Percentiles rank a stretch among this genome's conserved stretches.
Evolutionary conservation across 148 eudicot species (phyloP).

Genomic region (Diospyros lotus): DNA sequence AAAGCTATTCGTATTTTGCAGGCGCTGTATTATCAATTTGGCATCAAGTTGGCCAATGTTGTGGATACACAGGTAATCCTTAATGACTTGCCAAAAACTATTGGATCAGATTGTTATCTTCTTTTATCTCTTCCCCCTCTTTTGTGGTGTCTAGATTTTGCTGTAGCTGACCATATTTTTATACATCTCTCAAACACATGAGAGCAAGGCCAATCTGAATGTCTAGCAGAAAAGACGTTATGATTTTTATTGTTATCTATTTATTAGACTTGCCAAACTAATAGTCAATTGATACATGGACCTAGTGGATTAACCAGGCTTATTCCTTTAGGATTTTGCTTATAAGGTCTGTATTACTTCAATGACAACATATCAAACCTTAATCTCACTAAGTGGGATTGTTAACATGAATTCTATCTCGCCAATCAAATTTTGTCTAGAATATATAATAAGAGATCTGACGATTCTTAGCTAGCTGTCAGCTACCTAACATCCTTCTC

Average conservation of each 20-base stretch:
- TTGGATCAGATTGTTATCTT: background rate
- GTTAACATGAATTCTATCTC: background rate
- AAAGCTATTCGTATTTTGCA: slow-evolving; percentile 22
- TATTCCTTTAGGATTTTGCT: background rate
- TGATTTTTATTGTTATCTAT: background rate
- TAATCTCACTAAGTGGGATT: background rate
- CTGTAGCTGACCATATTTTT: background rate
- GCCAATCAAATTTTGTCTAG: too few species aligned
- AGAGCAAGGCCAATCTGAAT: background rate
- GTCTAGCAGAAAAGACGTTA: background rate
- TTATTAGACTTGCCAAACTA: background rate
- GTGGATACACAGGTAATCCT: slow-evolving; percentile 81
- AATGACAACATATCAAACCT: too few species aligned
- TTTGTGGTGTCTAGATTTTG: background rate
- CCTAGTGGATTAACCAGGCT: background rate
- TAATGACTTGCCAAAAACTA: background rate
- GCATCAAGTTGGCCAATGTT: slow-evolving; percentile 83
- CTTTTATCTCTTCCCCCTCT: background rate
- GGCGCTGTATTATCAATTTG: slow-evolving; percentile 85
- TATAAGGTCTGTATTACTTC: too few species aligned
- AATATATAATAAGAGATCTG: too few species aligned
- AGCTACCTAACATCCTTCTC: too few species aligned
- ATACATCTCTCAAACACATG: background rate
- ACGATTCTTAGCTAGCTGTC: too few species aligned
- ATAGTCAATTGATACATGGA: background rate